These are phyloP conservation scores for Fusarium gaditjirri DNA, from an alignment of 2,329 filamentous ascomycete genomes.

Conservation along the genomic window DNA sequence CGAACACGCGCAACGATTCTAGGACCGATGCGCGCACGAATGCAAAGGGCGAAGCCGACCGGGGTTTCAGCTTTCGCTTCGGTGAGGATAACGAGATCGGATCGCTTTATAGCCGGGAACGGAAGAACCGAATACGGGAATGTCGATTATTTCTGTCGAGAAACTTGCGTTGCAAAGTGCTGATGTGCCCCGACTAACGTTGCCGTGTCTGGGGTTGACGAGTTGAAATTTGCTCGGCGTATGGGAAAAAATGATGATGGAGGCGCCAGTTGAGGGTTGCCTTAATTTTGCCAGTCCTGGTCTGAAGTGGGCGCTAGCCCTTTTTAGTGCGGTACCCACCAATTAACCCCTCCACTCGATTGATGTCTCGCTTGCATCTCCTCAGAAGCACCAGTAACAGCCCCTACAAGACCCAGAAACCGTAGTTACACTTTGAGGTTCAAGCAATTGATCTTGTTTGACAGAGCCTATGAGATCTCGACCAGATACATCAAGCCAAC, in stretches of 20 bases:
- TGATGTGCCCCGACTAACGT: slow-evolving; percentile 52
- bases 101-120: slow-evolving; percentile 12
- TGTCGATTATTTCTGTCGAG: slow-evolving; percentile 22
- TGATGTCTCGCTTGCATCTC: slow-evolving; percentile 37
- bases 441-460: background rate
- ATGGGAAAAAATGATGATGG: slow-evolving; percentile 52
- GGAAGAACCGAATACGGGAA: slow-evolving; percentile 1
- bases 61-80: slow-evolving; percentile 44
- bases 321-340: slow-evolving; percentile 30
- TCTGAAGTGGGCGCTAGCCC: slow-evolving; percentile 56
- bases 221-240: slow-evolving; percentile 57
- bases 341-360: slow-evolving; percentile 28
- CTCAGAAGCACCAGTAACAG: slow-evolving; percentile 7
- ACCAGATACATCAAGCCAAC: background rate
- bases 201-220: slow-evolving; percentile 56
- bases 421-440: background rate
- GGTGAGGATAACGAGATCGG: slow-evolving; percentile 20
- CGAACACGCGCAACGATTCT: slow-evolving; percentile 59
- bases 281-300: slow-evolving; percentile 56
- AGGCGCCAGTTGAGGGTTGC: slow-evolving; percentile 54
- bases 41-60: slow-evolving; percentile 47
- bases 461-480: background rate
- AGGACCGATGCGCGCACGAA: slow-evolving; percentile 53
- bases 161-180: slow-evolving; percentile 41
- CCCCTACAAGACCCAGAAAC: background rate